These are phyloP conservation scores for Chaetothyriales sp. DNA, from an alignment of 2,329 filamentous ascomycete genomes.

Conservation along the genomic window DNA sequence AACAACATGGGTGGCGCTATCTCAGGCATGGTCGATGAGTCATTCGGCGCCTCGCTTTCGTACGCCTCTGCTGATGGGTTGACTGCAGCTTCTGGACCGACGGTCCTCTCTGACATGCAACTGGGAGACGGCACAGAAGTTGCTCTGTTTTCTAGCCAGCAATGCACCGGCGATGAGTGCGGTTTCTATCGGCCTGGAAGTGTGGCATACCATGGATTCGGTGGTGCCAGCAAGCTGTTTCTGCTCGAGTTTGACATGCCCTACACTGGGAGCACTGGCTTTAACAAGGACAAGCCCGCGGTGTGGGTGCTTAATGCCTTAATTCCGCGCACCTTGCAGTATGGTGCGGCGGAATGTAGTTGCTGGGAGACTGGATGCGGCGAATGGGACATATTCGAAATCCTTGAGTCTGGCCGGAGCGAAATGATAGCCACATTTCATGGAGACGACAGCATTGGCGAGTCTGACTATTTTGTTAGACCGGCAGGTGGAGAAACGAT, in stretches of 20 bases:
- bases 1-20: constrained; percentile 42
- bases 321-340: constrained; percentile 56
- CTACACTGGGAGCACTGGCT: constrained; percentile 34
- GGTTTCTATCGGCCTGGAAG: constrained; percentile 34
- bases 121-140: constrained; percentile 37
- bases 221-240: constrained; percentile 55
- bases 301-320: constrained; percentile 62
- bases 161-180: constrained; percentile 34
- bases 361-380: constrained; percentile 59
- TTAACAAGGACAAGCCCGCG: constrained; percentile 53
- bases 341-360: constrained; percentile 47
- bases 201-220: constrained; percentile 50
- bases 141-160: constrained; percentile 35
- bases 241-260: constrained; percentile 63
- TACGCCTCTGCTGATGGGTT: constrained; percentile 37
- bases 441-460: constrained; percentile 42
- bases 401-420: constrained; percentile 48
- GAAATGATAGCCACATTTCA: constrained; percentile 59
- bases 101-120: constrained; percentile 35
- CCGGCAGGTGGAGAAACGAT: constrained; percentile 40
- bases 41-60: constrained; percentile 43
- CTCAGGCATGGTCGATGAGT: constrained; percentile 40
- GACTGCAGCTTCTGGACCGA: constrained; percentile 31
- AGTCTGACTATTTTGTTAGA: constrained; percentile 56
- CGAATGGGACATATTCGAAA: constrained; percentile 62